These are phyloP conservation scores for Fistulinella prunicolor DNA, from an alignment of 768 basidiomycete species.

Conservation along the genomic window DNA sequence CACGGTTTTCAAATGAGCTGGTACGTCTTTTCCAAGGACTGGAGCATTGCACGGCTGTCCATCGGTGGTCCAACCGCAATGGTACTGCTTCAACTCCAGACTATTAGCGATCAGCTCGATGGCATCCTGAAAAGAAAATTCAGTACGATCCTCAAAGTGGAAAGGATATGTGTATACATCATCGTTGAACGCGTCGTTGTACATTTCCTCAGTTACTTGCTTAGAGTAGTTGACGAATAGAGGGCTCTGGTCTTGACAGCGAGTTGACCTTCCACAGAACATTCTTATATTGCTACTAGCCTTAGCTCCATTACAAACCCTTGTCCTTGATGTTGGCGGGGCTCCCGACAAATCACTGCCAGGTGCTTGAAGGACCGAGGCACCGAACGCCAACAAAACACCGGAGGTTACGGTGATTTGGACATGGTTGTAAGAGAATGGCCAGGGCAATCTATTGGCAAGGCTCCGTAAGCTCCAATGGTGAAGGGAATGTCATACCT, in stretches of 20 bases:
- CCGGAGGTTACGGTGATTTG: neutral
- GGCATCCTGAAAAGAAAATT: slow-evolving; percentile 7
- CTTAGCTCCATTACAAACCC: neutral
- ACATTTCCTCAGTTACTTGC: slow-evolving; percentile 1
- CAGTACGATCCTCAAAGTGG: neutral
- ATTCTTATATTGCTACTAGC: slow-evolving; percentile 11
- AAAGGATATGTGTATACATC: slow-evolving; percentile 7
- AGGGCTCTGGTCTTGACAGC: neutral
- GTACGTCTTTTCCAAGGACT: slow-evolving; percentile 17
- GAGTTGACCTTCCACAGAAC: neutral
- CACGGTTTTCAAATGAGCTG: slow-evolving; percentile 11
- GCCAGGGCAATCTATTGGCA: neutral
- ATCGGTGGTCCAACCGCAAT: slow-evolving; percentile 11
- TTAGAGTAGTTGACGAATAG: neutral
- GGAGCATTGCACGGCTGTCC: slow-evolving; percentile 7
- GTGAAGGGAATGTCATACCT: neutral
- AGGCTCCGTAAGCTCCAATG: slow-evolving; percentile 3
- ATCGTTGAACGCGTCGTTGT: slow-evolving; percentile 10
- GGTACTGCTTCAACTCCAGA: neutral
- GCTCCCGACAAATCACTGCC: slow-evolving; percentile 15
- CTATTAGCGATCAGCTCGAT: slow-evolving; percentile 11
- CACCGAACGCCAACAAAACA: neutral
- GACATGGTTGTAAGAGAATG: neutral
- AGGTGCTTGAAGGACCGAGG: slow-evolving; percentile 6
- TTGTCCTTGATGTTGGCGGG: slow-evolving; percentile 14